Conservation (phyloP, 2,329 filamentous ascomycete genomes). For the Magnaporthiopsis rhizophila region DNA sequence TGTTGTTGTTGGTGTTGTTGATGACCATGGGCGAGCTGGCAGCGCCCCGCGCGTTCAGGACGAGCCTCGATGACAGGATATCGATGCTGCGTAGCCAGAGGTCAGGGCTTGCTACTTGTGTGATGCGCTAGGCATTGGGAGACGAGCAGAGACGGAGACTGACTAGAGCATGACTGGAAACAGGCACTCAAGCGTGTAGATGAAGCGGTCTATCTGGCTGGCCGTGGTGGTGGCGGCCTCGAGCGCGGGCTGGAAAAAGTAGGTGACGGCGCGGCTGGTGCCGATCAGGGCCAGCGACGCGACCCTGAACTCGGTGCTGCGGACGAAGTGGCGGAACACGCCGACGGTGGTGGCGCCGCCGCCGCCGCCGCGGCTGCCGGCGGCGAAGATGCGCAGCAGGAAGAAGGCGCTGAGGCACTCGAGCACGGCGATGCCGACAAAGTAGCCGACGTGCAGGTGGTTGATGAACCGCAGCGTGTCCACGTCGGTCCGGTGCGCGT, state of each 20-base stretch:
- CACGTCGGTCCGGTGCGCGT: conserved; percentile 10
- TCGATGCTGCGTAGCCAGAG: conserved; percentile 12
- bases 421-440: conserved; percentile 30
- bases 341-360: conserved; percentile 19
- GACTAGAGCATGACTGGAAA: conserved; percentile 34
- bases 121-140: not conserved
- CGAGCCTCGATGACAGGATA: not conserved
- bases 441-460: conserved; percentile 33
- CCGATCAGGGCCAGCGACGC: conserved; percentile 30
- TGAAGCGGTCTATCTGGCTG: conserved; percentile 32
- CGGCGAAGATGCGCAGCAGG: conserved; percentile 27
- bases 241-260: conserved; percentile 28
- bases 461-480: conserved; percentile 23
- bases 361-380: conserved; percentile 19
- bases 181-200: conserved; percentile 32
- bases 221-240: conserved; percentile 28
- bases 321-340: conserved; percentile 31
- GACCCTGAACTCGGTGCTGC: conserved; percentile 31
- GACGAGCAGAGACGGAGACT: conserved; percentile 10
- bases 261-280: conserved; percentile 30
- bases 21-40: not conserved
- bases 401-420: conserved; percentile 32
- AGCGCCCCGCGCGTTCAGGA: not conserved
- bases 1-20: not conserved
- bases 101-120: not conserved